Percentiles rank a stretch among this genome's conserved stretches.
phyloP scores from a whole-genome alignment of 352 stramenopile genomes.

The Phytophthora pisi region DNA sequence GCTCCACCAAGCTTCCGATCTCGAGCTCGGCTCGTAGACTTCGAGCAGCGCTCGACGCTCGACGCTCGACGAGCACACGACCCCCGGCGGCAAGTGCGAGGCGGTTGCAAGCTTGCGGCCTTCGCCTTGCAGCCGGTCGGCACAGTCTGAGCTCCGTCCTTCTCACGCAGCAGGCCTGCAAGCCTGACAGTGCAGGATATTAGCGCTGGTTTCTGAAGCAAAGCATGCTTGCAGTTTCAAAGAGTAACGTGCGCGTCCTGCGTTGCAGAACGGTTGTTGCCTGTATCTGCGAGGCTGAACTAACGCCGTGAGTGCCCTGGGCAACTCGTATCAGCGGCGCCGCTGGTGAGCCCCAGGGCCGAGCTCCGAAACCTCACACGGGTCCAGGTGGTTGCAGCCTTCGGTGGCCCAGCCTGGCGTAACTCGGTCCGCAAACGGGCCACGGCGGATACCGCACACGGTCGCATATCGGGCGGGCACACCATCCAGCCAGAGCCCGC shows the following conservation, averaged over 20 bases:
- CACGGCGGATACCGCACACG: slow-evolving; percentile 7
- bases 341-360: background rate
- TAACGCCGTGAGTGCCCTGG: slow-evolving; percentile 18
- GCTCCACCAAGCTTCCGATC: slow-evolving; percentile 22
- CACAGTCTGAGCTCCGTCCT: slow-evolving; percentile 4
- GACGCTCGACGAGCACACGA: background rate
- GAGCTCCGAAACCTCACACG: slow-evolving; percentile 21
- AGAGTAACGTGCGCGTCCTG: slow-evolving; percentile 15
- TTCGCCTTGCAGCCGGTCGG: slow-evolving; percentile 3
- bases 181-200: background rate
- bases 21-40: background rate
- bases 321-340: slow-evolving; percentile 14
- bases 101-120: background rate
- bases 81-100: slow-evolving; percentile 7
- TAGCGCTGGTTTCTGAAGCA: slow-evolving; percentile 4
- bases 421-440: slow-evolving; percentile 35
- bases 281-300: slow-evolving; percentile 15
- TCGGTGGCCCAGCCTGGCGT: slow-evolving; percentile 14
- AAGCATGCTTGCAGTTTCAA: slow-evolving; percentile 24
- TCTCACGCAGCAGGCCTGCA: background rate
- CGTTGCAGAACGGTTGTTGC: slow-evolving; percentile 8
- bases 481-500: slow-evolving; percentile 25
- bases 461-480: slow-evolving; percentile 22
- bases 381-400: slow-evolving; percentile 18
- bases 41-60: background rate